Percentiles rank a stretch among this genome's conserved stretches.
Conservation (phyloP, 768 basidiomycete genomes). For the Filobasidium floriforme region DNA sequence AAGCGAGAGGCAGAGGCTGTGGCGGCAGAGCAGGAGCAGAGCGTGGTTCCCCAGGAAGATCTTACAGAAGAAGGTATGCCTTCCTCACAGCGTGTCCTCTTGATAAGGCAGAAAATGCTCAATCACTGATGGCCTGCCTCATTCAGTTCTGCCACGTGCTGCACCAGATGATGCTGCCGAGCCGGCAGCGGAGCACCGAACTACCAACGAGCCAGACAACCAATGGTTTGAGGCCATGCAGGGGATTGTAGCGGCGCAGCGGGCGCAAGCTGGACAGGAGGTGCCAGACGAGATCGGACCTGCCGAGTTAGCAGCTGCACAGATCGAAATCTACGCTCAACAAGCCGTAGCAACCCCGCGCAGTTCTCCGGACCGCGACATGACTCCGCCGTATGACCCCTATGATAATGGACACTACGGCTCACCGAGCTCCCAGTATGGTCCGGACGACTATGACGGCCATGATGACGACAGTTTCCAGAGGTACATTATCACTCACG, state of each 20-base stretch:
- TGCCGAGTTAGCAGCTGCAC: not conserved
- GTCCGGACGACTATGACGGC: slow-evolving; percentile 10
- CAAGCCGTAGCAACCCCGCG: not conserved
- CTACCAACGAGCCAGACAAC: not conserved
- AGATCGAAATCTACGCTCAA: not conserved
- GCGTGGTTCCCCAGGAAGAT: too few relatives aligned
- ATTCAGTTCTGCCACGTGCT: not conserved
- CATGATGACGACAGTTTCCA: slow-evolving; percentile 7
- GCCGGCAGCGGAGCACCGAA: not conserved
- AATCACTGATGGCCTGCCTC: too few relatives aligned
- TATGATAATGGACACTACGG: slow-evolving; percentile 4
- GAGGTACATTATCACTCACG: slow-evolving; percentile 13
- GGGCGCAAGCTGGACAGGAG: not conserved
- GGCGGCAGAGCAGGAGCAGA: not conserved
- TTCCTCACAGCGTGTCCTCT: too few relatives aligned
- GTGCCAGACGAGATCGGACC: slow-evolving; percentile 3
- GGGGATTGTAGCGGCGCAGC: slow-evolving; percentile 1
- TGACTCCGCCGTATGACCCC: not conserved
- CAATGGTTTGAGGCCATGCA: slow-evolving; percentile 5
- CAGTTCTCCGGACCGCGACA: not conserved
- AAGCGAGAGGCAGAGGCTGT: not conserved
- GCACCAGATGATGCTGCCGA: not conserved
- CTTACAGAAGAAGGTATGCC: too few relatives aligned
- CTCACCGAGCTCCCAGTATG: not conserved
- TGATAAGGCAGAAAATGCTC: too few relatives aligned